phyloP scores from a whole-genome alignment of 371 early-diverging fungal species.

The Globomyces sp. region DNA sequence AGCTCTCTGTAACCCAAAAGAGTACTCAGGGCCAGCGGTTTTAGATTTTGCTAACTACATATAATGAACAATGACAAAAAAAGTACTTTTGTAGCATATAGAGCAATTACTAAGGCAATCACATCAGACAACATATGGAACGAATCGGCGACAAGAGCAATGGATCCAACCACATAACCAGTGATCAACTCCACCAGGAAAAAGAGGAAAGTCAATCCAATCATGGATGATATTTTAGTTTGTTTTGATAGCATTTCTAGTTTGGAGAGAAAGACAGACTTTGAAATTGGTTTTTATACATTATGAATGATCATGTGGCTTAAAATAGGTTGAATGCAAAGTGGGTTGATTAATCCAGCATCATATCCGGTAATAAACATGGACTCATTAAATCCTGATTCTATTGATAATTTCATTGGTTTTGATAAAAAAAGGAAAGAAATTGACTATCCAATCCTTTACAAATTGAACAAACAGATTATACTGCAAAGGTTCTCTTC shows the following conservation, averaged over 20 bases:
- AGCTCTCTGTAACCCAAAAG: conserved; percentile 90
- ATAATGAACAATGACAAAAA: conserved; percentile 2
- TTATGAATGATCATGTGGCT: too few relatives aligned
- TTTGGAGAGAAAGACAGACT: background rate
- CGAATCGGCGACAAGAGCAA: conserved; percentile 89
- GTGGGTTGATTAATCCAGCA: too few relatives aligned
- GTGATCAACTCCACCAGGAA: conserved; percentile 77
- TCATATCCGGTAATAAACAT: too few relatives aligned
- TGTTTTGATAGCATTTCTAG: background rate
- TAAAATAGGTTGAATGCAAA: too few relatives aligned
- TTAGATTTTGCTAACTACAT: conserved; percentile 45
- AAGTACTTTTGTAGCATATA: conserved; percentile 60
- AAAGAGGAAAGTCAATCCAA: conserved; percentile 40
- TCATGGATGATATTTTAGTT: background rate
- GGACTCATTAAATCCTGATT: too few relatives aligned
- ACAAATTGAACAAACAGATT: too few relatives aligned
- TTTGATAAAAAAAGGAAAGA: too few relatives aligned
- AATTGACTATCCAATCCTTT: too few relatives aligned
- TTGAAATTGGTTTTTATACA: too few relatives aligned
- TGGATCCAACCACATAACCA: conserved; percentile 73
- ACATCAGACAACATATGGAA: conserved; percentile 93
- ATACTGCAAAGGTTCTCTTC: too few relatives aligned
- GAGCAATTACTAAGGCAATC: conserved; percentile 74
- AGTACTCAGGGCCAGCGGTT: conserved; percentile 60
- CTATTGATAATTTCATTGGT: too few relatives aligned